Conservation (phyloP, 2,329 filamentous ascomycete genomes). For the Fusarium torreyae region DNA sequence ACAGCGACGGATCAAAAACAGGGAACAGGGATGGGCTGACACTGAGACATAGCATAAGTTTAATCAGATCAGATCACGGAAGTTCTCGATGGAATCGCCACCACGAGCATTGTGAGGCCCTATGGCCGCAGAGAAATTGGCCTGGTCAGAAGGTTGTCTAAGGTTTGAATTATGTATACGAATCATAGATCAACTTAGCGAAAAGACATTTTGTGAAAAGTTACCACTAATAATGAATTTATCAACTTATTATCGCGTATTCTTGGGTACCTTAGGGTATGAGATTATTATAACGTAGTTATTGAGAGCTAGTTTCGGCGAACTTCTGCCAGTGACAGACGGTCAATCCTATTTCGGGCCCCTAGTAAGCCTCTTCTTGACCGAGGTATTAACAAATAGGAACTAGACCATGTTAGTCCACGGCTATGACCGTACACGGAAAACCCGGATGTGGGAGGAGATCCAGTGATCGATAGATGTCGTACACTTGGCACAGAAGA, state of each 20-base stretch:
- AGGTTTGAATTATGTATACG: too few relatives aligned
- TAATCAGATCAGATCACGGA: background rate
- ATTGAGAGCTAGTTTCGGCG: background rate
- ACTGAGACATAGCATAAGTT: background rate
- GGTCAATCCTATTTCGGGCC: background rate
- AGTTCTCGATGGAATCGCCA: background rate
- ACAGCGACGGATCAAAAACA: constrained; percentile 3
- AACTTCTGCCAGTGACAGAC: background rate
- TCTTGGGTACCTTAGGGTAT: too few relatives aligned
- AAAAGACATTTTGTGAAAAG: too few relatives aligned
- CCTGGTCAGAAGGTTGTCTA: too few relatives aligned
- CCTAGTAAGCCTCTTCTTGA: background rate
- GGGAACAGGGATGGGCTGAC: constrained; percentile 3
- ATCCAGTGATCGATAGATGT: background rate
- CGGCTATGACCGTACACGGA: background rate
- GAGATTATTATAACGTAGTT: background rate
- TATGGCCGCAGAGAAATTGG: background rate
- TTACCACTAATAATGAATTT: too few relatives aligned
- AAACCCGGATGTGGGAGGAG: background rate
- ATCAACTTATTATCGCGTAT: too few relatives aligned
- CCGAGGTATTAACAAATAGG: background rate
- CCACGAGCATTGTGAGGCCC: background rate
- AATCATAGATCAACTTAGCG: too few relatives aligned
- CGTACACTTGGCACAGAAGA: background rate
- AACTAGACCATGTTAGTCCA: background rate